Evolutionary conservation across 805 yeast genomes (phyloP).

Genomic region (Myxozyma kluyveri): DNA sequence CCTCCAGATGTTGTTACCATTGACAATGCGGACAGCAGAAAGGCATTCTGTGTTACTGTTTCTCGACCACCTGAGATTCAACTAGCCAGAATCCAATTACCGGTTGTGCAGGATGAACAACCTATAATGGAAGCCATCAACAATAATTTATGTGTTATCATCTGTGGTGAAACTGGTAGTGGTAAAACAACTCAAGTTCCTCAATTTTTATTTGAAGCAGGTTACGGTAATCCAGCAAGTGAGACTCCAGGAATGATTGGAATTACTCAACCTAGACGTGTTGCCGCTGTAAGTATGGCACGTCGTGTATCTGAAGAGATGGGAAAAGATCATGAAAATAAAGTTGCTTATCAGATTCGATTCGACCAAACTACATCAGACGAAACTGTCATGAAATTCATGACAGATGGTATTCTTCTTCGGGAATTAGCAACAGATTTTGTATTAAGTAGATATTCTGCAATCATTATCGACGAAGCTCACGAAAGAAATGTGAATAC

Average conservation of each 20-base stretch:
- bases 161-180: conserved; percentile 98
- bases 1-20: conserved; percentile 61
- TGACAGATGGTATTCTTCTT: conserved; percentile 92
- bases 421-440: conserved; percentile 93
- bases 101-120: conserved; percentile 89
- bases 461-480: conserved; percentile 91
- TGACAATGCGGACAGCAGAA: conserved; percentile 52
- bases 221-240: conserved; percentile 65
- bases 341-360: conserved; percentile 79
- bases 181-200: conserved; percentile 99
- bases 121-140: conserved; percentile 92
- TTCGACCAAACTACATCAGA: conserved; percentile 67
- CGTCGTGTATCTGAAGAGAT: conserved; percentile 72
- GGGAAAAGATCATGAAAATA: conserved; percentile 61
- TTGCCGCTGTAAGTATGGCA: conserved; percentile 91
- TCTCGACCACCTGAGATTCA: conserved; percentile 51
- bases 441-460: conserved; percentile 74
- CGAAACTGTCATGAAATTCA: conserved; percentile 74
- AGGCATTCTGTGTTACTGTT: conserved; percentile 57
- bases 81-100: conserved; percentile 64
- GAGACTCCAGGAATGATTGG: conserved; percentile 92
- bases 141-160: conserved; percentile 82
- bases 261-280: conserved; percentile 92
- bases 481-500: conserved; percentile 96
- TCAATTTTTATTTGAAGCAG: conserved; percentile 89